A percentile compares a stretch with the other conserved stretches of the same genome.
Evolutionary conservation across 441 rosid genomes (phyloP).

Genomic region (Aleurites moluccanus): DNA sequence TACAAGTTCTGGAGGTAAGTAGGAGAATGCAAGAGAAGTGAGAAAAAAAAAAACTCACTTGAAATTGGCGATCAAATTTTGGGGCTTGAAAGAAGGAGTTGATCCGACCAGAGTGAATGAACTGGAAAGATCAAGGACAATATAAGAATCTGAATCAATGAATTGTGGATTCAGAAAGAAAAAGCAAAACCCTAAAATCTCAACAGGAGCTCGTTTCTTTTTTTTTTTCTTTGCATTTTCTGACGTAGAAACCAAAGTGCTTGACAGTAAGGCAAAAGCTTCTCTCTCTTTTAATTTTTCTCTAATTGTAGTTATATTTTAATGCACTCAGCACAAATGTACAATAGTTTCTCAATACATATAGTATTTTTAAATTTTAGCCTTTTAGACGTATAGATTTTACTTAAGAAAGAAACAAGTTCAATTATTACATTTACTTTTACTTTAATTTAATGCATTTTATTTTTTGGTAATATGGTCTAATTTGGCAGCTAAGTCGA

Average conservation of each 20-base stretch:
- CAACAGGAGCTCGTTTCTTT: no score
- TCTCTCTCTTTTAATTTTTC: no score
- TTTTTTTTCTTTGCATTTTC: constrained; percentile 17
- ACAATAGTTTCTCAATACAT: no score
- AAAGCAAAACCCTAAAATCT: constrained; percentile 24
- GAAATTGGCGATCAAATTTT: constrained; percentile 9
- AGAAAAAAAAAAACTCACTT: no score
- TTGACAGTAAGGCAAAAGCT: no score
- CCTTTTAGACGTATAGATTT: no score
- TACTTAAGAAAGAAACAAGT: no score
- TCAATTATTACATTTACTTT: no score
- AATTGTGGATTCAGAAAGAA: constrained; percentile 31
- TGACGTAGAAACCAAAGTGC: no score
- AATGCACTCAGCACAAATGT: neutral
- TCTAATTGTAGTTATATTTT: neutral
- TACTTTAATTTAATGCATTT: no score
- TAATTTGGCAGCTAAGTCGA: neutral
- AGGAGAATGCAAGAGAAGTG: neutral
- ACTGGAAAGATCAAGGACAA: constrained; percentile 12
- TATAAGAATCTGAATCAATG: constrained; percentile 27
- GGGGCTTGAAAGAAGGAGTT: constrained; percentile 1
- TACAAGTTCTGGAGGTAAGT: neutral
- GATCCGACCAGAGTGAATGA: constrained; percentile 12
- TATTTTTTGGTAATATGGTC: no score
- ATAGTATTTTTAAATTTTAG: no score